Percentiles rank a stretch among this genome's conserved stretches.
phyloP scores from a whole-genome alignment of 163 green algal species.

The Chlorella variabilis region DNA sequence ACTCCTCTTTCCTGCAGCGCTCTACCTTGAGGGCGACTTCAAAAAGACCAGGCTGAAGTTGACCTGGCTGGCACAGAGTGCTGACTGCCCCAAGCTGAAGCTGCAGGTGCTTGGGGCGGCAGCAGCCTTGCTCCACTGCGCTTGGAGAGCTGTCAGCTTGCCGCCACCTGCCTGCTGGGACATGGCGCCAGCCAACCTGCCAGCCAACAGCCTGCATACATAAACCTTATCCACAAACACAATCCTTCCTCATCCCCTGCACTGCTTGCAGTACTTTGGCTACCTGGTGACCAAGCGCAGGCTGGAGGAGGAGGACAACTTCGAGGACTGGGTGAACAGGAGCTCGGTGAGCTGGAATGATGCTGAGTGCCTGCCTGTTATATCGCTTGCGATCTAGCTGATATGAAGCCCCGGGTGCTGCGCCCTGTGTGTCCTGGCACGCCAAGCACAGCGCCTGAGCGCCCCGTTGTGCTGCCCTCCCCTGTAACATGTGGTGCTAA shows the following conservation, averaged over 20 bases:
- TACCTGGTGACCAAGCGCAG: constrained; percentile 73
- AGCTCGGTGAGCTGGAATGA: constrained; percentile 54
- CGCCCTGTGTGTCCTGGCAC: no score
- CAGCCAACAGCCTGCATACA: no score
- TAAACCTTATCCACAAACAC: no score
- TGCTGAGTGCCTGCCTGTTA: not conserved
- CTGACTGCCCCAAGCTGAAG: constrained; percentile 70
- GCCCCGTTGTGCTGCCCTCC: no score
- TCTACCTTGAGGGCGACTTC: constrained; percentile 90
- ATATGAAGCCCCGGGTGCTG: no score
- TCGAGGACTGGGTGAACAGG: constrained; percentile 82
- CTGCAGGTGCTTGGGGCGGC: constrained; percentile 38
- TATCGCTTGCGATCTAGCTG: no score
- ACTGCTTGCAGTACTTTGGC: constrained; percentile 53
- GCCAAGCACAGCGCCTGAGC: no score
- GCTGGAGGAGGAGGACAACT: constrained; percentile 94
- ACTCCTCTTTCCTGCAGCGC: constrained; percentile 23
- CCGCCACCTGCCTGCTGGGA: no score
- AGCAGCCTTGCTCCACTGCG: not conserved
- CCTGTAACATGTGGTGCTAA: no score
- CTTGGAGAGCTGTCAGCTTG: constrained; percentile 21
- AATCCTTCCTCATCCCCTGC: not conserved
- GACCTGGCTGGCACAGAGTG: constrained; percentile 89
- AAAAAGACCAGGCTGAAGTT: constrained; percentile 98
- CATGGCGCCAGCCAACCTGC: no score